These are phyloP conservation scores for Cyberlindnera mycetangii DNA, from an alignment of 805 yeast species.

Conservation along the genomic window DNA sequence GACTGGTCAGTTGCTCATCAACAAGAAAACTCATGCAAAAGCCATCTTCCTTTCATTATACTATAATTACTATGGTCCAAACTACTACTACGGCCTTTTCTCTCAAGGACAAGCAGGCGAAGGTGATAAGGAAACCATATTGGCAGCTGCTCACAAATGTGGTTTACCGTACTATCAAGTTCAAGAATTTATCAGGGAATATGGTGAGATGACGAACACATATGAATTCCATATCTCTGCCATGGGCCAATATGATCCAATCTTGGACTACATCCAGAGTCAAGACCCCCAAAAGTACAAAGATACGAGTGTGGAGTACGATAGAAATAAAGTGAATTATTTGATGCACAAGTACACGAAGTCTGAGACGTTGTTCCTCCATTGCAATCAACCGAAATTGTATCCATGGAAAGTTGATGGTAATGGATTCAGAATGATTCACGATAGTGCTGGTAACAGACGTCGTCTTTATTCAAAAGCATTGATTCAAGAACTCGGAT, in stretches of 20 bases:
- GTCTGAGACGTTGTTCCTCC: slow-evolving; percentile 28
- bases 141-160: slow-evolving; percentile 61
- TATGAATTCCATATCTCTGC: slow-evolving; percentile 44
- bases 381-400: slow-evolving; percentile 29
- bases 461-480: slow-evolving; percentile 22
- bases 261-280: slow-evolving; percentile 34
- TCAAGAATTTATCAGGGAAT: slow-evolving; percentile 49
- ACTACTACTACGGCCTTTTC: slow-evolving; percentile 56
- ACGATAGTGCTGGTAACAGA: slow-evolving; percentile 20
- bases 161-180: slow-evolving; percentile 52
- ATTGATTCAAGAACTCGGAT: slow-evolving; percentile 25
- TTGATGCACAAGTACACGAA: slow-evolving; percentile 20
- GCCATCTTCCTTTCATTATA: slow-evolving; percentile 59
- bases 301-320: slow-evolving; percentile 16
- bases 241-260: slow-evolving; percentile 56
- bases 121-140: slow-evolving; percentile 76
- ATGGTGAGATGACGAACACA: slow-evolving; percentile 36
- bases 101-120: slow-evolving; percentile 73
- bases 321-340: slow-evolving; percentile 21
- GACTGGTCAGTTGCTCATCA: slow-evolving; percentile 62
- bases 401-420: slow-evolving; percentile 31
- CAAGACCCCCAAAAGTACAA: slow-evolving; percentile 16
- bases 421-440: slow-evolving; percentile 25
- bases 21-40: slow-evolving; percentile 54
- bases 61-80: slow-evolving; percentile 61